A percentile compares a stretch with the other conserved stretches of the same genome.
These are phyloP conservation scores for Kandelia obovata DNA, from an alignment of 345 rosid species.

Conservation along the genomic window DNA sequence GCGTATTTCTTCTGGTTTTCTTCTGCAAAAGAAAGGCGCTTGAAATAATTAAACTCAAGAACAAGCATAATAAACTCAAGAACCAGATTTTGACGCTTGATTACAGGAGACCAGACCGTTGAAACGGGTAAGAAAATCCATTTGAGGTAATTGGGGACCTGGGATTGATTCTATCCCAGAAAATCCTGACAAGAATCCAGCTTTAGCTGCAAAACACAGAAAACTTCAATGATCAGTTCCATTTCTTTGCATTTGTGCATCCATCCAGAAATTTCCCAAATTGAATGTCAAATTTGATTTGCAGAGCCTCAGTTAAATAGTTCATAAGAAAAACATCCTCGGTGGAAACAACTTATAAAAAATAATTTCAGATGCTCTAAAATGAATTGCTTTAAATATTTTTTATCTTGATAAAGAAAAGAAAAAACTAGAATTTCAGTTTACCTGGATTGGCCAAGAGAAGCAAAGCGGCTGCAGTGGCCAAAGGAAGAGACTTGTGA, in stretches of 20 bases:
- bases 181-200: constrained; percentile 76
- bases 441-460: constrained; percentile 68
- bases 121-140: constrained; percentile 69
- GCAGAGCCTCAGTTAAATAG: too few relatives aligned
- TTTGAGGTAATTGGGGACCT: constrained; percentile 71
- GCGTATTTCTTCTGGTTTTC: constrained; percentile 93
- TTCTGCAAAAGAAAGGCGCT: constrained; percentile 41
- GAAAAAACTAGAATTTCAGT: background rate
- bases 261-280: too few relatives aligned
- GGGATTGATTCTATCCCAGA: constrained; percentile 91
- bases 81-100: background rate
- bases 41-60: background rate
- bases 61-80: background rate
- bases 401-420: background rate
- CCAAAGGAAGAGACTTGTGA: constrained; percentile 51
- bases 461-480: constrained; percentile 65
- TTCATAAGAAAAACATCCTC: too few relatives aligned
- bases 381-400: background rate
- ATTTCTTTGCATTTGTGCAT: too few relatives aligned
- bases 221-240: background rate
- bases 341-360: too few relatives aligned
- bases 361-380: background rate
- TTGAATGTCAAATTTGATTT: too few relatives aligned
- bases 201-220: constrained; percentile 51
- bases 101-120: constrained; percentile 46